phyloP scores from a whole-genome alignment of 768 basidiomycete genomes.

The Tulasnella sp. region DNA sequence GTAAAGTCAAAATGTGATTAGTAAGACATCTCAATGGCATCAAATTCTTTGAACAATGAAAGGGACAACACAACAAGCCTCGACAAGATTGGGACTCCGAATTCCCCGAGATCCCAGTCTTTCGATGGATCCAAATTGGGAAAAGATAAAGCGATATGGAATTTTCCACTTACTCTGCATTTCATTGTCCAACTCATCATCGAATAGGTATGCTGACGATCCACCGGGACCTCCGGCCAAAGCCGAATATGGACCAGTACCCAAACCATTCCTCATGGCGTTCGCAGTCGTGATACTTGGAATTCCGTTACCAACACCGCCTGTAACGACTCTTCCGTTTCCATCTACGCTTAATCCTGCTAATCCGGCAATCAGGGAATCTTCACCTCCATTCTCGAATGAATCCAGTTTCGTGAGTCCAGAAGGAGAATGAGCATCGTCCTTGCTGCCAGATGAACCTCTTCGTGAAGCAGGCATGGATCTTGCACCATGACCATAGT shows the following conservation, averaged over 20 bases:
- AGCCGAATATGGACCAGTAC: neutral
- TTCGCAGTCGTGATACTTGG: neutral
- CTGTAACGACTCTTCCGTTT: neutral
- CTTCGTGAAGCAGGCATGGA: conserved; percentile 89
- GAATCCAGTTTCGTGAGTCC: neutral
- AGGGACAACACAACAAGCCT: too few relatives aligned
- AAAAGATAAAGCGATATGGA: too few relatives aligned
- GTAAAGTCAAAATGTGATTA: conserved; percentile 10
- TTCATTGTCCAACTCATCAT: conserved; percentile 86
- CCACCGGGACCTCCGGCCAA: neutral
- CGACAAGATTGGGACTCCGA: too few relatives aligned
- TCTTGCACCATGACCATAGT: conserved; percentile 46
- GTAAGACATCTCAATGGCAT: too few relatives aligned
- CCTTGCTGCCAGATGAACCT: conserved; percentile 76
- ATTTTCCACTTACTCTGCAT: conserved; percentile 80
- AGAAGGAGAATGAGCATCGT: conserved; percentile 48
- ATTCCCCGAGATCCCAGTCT: too few relatives aligned
- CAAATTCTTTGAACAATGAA: too few relatives aligned
- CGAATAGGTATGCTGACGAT: conserved; percentile 59
- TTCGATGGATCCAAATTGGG: too few relatives aligned
- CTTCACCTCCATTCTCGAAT: neutral
- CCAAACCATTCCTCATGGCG: neutral
- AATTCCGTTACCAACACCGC: neutral
- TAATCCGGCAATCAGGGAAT: conserved; percentile 1
- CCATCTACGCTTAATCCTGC: neutral